These are phyloP conservation scores for Camellia lanceoleosa DNA, from an alignment of 148 eudicot genomes.

Conservation along the genomic window DNA sequence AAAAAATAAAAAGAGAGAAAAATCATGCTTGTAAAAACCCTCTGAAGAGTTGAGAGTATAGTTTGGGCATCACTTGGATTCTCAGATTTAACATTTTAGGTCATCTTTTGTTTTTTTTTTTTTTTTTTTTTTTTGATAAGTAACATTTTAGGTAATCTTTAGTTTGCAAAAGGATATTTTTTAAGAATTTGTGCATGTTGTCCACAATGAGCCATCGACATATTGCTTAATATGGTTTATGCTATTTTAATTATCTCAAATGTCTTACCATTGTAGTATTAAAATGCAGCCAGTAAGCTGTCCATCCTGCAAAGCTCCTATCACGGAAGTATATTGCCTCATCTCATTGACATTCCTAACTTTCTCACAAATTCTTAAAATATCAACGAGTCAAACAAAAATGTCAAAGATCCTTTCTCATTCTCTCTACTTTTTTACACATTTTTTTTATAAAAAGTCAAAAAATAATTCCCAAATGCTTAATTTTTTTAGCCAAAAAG, in stretches of 20 bases:
- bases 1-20: no score
- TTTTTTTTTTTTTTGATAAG: not conserved
- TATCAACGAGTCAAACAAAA: no score
- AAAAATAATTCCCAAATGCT: no score
- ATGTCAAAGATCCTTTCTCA: no score
- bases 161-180: not conserved
- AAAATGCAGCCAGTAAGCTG: not conserved
- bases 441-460: no score
- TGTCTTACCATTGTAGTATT: not conserved
- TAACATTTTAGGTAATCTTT: not conserved
- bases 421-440: no score
- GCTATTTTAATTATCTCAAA: not conserved
- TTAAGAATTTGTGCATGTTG: not conserved
- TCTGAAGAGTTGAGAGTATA: not conserved
- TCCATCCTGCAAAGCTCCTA: not conserved
- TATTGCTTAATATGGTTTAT: not conserved
- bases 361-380: not conserved
- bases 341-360: not conserved
- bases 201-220: not conserved
- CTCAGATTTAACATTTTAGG: not conserved
- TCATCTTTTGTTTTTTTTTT: no score
- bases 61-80: not conserved
- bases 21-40: not conserved
- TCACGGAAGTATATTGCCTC: not conserved
- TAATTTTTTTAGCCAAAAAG: no score